These are phyloP conservation scores for Neoascochyta sp. DNA, from an alignment of 2,329 filamentous ascomycete genomes.

Conservation along the genomic window DNA sequence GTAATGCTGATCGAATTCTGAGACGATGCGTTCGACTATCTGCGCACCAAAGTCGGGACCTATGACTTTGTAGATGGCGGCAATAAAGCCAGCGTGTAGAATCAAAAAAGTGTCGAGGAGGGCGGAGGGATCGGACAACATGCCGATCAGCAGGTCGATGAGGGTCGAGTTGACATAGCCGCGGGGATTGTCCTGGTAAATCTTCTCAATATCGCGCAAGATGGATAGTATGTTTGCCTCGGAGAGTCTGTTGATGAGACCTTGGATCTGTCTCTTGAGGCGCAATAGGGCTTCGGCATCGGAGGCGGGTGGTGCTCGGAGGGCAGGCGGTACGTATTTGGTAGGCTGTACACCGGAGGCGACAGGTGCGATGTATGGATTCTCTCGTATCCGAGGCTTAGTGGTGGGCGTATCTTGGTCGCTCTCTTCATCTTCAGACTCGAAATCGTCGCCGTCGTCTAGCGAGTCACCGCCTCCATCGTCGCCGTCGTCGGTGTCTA, in stretches of 20 bases:
- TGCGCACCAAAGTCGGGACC: constrained; percentile 89
- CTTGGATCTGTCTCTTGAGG: constrained; percentile 76
- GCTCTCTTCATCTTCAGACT: constrained; percentile 32
- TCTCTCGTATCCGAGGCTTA: constrained; percentile 59
- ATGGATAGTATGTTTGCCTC: constrained; percentile 87
- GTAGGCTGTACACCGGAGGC: constrained; percentile 42
- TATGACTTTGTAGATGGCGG: constrained; percentile 80
- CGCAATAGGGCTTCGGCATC: constrained; percentile 65
- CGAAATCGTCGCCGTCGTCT: constrained; percentile 20
- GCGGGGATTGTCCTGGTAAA: constrained; percentile 82
- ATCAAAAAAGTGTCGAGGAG: constrained; percentile 88
- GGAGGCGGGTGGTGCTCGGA: constrained; percentile 61
- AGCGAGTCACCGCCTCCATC: constrained; percentile 35
- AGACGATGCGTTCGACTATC: constrained; percentile 72
- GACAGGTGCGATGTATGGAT: constrained; percentile 80
- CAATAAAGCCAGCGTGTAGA: constrained; percentile 82
- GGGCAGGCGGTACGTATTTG: constrained; percentile 88
- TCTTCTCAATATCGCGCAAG: constrained; percentile 71
- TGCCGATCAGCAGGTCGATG: constrained; percentile 71
- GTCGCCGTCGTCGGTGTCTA: constrained; percentile 20
- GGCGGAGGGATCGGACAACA: constrained; percentile 72
- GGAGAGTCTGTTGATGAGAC: constrained; percentile 86
- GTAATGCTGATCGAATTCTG: constrained; percentile 68
- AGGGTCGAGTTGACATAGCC: constrained; percentile 81
- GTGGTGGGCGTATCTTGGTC: constrained; percentile 30